phyloP scores from a whole-genome alignment of 1,284 basidiomycete species.

The Puccinia sorghi region DNA sequence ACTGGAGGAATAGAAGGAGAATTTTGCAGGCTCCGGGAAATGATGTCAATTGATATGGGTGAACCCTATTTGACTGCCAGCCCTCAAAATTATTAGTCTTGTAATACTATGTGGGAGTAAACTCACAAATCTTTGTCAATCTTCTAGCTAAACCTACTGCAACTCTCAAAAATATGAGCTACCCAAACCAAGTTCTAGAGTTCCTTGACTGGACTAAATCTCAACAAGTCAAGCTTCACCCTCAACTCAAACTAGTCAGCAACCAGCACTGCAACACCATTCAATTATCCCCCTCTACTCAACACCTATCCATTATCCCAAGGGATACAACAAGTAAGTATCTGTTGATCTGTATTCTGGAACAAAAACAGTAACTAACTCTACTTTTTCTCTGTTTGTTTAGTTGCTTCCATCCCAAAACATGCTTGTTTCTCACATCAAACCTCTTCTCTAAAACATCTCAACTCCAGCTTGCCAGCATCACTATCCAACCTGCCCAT shows the following conservation, averaged over 20 bases:
- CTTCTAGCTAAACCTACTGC: too few species aligned
- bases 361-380: not conserved
- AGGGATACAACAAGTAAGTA: not conserved
- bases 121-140: not conserved
- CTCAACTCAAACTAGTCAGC: not conserved
- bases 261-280: conserved; percentile 7
- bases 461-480: not conserved
- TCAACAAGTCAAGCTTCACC: not conserved
- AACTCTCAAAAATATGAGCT: not conserved
- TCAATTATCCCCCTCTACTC: not conserved
- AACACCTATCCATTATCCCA: not conserved
- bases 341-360: not conserved
- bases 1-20: too few species aligned
- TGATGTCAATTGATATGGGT: not conserved
- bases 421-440: conserved; percentile 36
- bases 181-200: conserved; percentile 11
- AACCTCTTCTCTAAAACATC: conserved; percentile 8
- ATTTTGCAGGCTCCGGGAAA: not conserved
- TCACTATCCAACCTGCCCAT: not conserved
- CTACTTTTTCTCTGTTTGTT: not conserved
- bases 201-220: conserved; percentile 23
- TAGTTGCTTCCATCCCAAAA: conserved; percentile 48
- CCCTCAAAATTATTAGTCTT: not conserved
- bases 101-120: not conserved
- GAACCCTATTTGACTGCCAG: not conserved